Evolutionary conservation across 345 rosid genomes (phyloP).

Genomic region (Euphorbia peplus): DNA sequence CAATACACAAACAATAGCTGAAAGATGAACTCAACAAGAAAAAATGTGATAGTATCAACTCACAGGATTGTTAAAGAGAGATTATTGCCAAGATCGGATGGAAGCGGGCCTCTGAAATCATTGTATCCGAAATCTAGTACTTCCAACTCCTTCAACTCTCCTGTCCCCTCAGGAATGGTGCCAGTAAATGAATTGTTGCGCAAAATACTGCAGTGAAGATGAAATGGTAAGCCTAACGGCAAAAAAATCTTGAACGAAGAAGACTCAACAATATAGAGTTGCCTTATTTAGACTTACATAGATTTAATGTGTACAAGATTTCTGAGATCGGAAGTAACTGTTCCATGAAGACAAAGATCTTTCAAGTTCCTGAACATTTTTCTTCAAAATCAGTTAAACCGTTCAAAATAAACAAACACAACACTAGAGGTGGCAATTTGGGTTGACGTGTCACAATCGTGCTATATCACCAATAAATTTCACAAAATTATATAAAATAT

Average conservation of each 20-base stretch:
- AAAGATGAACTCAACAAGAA: background rate
- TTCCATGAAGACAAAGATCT: slow-evolving; percentile 76
- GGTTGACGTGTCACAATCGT: too few relatives aligned
- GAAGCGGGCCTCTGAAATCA: slow-evolving; percentile 63
- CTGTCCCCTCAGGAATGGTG: slow-evolving; percentile 62
- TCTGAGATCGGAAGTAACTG: slow-evolving; percentile 68
- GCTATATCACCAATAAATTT: too few relatives aligned
- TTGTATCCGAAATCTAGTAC: slow-evolving; percentile 77
- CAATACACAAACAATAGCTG: background rate
- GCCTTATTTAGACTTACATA: slow-evolving; percentile 45
- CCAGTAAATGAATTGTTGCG: slow-evolving; percentile 84
- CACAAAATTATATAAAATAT: too few relatives aligned
- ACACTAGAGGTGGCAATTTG: too few relatives aligned
- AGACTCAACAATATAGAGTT: background rate
- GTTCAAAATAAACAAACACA: too few relatives aligned
- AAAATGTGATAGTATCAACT: slow-evolving; percentile 9
- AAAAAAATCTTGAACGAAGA: background rate
- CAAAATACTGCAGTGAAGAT: slow-evolving; percentile 42
- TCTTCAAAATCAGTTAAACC: slow-evolving; percentile 9
- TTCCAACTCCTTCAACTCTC: slow-evolving; percentile 64
- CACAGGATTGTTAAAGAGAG: slow-evolving; percentile 47
- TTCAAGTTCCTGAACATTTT: slow-evolving; percentile 47
- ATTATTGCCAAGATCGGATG: slow-evolving; percentile 37
- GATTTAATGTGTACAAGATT: slow-evolving; percentile 55
- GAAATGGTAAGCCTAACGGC: background rate